Evolutionary conservation across 805 yeast genomes (phyloP).

Genomic region (Ogataea kodamae): DNA sequence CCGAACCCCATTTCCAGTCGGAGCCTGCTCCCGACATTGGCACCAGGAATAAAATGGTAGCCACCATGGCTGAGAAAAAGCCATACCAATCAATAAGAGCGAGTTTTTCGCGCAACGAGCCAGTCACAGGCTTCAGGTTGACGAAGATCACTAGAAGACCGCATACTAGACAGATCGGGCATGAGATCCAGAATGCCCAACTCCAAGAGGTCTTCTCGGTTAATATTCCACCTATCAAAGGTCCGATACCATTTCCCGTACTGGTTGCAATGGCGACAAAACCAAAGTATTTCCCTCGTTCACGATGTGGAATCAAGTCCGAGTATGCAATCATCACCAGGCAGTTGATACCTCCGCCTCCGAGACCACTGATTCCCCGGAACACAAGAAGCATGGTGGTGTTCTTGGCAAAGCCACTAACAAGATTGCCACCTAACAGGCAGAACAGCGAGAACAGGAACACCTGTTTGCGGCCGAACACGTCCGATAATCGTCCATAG

Average conservation of each 20-base stretch:
- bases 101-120: conserved; percentile 35
- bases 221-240: conserved; percentile 52
- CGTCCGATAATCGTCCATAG: conserved; percentile 51
- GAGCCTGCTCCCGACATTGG: conserved; percentile 60
- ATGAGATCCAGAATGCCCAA: conserved; percentile 46
- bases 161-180: conserved; percentile 34
- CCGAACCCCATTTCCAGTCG: conserved; percentile 47
- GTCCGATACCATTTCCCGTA: conserved; percentile 51
- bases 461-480: conserved; percentile 48
- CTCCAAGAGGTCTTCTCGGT: conserved; percentile 47
- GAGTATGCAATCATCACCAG: conserved; percentile 51
- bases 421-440: conserved; percentile 42
- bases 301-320: conserved; percentile 47
- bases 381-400: conserved; percentile 47
- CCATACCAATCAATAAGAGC: conserved; percentile 43
- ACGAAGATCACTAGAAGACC: conserved; percentile 25
- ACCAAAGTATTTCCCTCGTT: conserved; percentile 56
- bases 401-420: conserved; percentile 48
- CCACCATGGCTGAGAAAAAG: conserved; percentile 33
- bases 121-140: conserved; percentile 33
- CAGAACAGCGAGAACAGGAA: conserved; percentile 38
- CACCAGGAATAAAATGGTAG: conserved; percentile 46
- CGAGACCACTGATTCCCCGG: conserved; percentile 53
- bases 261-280: conserved; percentile 49
- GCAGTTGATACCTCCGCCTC: conserved; percentile 49